These are phyloP conservation scores for Chimonanthus salicifolius DNA, from an alignment of 164 flowering plant species.

Conservation along the genomic window DNA sequence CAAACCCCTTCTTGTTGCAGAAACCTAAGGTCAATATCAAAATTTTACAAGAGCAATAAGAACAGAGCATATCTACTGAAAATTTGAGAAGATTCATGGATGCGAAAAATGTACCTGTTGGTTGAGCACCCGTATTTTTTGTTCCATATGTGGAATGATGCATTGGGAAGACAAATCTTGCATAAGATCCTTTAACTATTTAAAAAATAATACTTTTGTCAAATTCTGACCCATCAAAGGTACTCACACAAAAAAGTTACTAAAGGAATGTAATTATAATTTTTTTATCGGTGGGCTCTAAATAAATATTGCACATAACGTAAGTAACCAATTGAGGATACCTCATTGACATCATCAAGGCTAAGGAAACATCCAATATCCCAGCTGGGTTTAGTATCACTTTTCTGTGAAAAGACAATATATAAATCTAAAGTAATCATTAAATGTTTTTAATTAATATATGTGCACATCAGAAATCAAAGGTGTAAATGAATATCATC, in stretches of 20 bases:
- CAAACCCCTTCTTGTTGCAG: constrained; percentile 94
- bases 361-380: too few species aligned
- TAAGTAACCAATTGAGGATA: constrained; percentile 13
- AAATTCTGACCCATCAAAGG: constrained; percentile 6
- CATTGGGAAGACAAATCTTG: constrained; percentile 82
- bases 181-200: constrained; percentile 78
- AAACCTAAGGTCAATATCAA: constrained; percentile 44
- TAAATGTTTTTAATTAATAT: too few species aligned
- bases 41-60: not conserved
- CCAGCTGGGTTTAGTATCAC: too few species aligned
- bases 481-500: too few species aligned
- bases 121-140: constrained; percentile 78
- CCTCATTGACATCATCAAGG: constrained; percentile 72
- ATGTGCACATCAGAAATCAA: too few species aligned
- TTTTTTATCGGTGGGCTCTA: too few species aligned
- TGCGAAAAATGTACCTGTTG: constrained; percentile 57
- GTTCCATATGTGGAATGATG: constrained; percentile 96
- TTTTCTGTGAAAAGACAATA: too few species aligned
- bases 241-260: not conserved
- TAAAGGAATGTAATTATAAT: not conserved
- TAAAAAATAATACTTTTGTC: too few species aligned
- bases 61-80: not conserved
- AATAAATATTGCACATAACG: not conserved
- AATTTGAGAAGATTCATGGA: not conserved
- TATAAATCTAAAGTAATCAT: too few species aligned